Evolutionary conservation across 306 rosid species (phyloP).

Genomic region (Malus fusca): DNA sequence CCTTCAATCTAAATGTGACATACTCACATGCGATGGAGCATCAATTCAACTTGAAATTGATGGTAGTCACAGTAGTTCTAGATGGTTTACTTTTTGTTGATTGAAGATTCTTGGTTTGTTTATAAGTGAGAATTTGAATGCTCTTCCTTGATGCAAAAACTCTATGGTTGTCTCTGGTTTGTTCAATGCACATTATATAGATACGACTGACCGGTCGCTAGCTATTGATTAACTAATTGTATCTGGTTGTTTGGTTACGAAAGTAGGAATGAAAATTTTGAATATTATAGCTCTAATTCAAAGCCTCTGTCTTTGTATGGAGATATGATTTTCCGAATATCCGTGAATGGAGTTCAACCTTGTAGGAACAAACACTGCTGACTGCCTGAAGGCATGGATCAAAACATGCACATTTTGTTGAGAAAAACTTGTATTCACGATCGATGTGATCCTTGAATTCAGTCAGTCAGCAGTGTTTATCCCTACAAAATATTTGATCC

Average conservation of each 20-base stretch:
- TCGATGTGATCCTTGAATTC: no score
- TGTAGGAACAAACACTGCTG: no score
- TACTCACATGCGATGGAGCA: neutral
- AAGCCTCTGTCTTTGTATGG: neutral
- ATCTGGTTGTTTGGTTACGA: neutral
- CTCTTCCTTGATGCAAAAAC: neutral
- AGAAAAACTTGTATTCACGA: no score
- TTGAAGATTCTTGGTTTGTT: neutral
- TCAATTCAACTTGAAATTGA: neutral
- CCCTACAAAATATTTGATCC: no score
- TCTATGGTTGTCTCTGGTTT: neutral
- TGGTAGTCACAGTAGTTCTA: neutral
- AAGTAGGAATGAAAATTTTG: neutral
- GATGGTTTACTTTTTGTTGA: neutral
- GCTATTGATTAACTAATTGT: neutral
- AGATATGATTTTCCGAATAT: no score
- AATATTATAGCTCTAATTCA: neutral
- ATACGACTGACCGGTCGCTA: no score
- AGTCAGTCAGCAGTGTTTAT: no score
- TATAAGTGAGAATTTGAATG: neutral
- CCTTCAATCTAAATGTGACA: neutral
- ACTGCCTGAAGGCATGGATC: no score
- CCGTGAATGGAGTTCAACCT: no score
- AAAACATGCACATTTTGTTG: no score
- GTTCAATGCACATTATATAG: neutral